A percentile compares a stretch with the other conserved stretches of the same genome.
phyloP scores from a whole-genome alignment of 2,329 filamentous ascomycete species.

The Monosporascus sp. region DNA sequence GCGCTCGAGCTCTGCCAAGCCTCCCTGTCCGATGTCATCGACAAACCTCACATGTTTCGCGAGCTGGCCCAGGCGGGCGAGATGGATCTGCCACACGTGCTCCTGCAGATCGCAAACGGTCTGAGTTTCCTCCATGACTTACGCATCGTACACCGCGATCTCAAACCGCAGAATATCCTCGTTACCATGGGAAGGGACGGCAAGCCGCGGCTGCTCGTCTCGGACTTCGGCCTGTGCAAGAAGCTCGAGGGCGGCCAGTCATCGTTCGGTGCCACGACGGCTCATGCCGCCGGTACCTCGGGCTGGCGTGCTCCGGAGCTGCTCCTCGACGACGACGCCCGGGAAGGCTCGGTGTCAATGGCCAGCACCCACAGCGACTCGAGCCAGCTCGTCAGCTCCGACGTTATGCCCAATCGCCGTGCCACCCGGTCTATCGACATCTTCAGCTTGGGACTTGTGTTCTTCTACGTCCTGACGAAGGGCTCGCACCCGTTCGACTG shows the following conservation, averaged over 20 bases:
- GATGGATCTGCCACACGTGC: conserved; percentile 68
- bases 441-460: conserved; percentile 95
- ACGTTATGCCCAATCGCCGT: conserved; percentile 62
- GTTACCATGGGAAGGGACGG: conserved; percentile 68
- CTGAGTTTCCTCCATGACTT: conserved; percentile 84
- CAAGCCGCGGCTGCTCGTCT: conserved; percentile 82
- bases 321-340: conserved; percentile 70
- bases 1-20: conserved; percentile 91
- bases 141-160: conserved; percentile 91
- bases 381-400: conserved; percentile 52
- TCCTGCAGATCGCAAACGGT: conserved; percentile 87
- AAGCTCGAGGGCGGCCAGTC: conserved; percentile 92
- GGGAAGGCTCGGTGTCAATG: conserved; percentile 39
- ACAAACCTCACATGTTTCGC: conserved; percentile 63
- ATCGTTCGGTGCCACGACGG: conserved; percentile 90
- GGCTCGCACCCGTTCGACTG: conserved; percentile 92
- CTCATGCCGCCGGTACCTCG: conserved; percentile 85
- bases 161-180: conserved; percentile 97
- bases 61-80: conserved; percentile 68
- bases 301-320: conserved; percentile 97
- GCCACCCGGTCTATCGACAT: conserved; percentile 96
- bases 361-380: conserved; percentile 56
- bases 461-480: conserved; percentile 95
- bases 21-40: conserved; percentile 85
- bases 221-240: conserved; percentile 96